phyloP scores from a whole-genome alignment of 441 rosid genomes.

The Populus hybrid region DNA sequence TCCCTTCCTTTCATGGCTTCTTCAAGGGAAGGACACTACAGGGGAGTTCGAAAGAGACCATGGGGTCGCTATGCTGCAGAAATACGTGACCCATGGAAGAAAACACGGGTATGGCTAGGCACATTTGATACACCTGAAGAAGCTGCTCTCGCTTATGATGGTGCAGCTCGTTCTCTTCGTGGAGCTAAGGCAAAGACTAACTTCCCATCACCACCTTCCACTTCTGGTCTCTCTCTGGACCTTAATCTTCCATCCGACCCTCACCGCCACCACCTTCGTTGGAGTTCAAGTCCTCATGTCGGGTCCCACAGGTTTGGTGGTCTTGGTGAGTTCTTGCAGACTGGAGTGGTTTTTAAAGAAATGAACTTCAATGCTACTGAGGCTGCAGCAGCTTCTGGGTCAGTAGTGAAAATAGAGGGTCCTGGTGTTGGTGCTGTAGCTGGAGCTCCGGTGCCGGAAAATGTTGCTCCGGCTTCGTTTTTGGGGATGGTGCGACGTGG shows the following conservation, averaged over 20 bases:
- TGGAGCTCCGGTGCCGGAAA: conserved; percentile 25
- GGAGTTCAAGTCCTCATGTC: conserved; percentile 27
- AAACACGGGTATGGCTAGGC: conserved; percentile 92
- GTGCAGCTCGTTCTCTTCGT: conserved; percentile 95
- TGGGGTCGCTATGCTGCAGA: conserved; percentile 99
- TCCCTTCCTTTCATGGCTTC: conserved; percentile 9
- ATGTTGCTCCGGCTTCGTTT: conserved; percentile 34
- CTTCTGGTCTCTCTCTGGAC: conserved; percentile 32
- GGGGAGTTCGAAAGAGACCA: conserved; percentile 96
- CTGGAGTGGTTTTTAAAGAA: conserved; percentile 62
- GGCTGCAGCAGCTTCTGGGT: neutral
- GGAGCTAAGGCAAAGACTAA: conserved; percentile 90
- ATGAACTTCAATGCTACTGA: conserved; percentile 23
- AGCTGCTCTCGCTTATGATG: conserved; percentile 95
- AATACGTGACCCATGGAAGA: conserved; percentile 98
- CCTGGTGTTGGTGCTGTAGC: conserved; percentile 13
- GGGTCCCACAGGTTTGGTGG: conserved; percentile 33
- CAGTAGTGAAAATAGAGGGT: conserved; percentile 12
- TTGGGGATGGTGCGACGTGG: conserved; percentile 65
- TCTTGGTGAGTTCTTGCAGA: conserved; percentile 56
- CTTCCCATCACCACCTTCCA: conserved; percentile 53
- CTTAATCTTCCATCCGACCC: conserved; percentile 32
- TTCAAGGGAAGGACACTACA: conserved; percentile 75
- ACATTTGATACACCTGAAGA: conserved; percentile 98
- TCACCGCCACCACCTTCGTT: conserved; percentile 37